A percentile compares a stretch with the other conserved stretches of the same genome.
Evolutionary conservation across 257 asterid species (phyloP).

Genomic region (Mitragyna speciosa): DNA sequence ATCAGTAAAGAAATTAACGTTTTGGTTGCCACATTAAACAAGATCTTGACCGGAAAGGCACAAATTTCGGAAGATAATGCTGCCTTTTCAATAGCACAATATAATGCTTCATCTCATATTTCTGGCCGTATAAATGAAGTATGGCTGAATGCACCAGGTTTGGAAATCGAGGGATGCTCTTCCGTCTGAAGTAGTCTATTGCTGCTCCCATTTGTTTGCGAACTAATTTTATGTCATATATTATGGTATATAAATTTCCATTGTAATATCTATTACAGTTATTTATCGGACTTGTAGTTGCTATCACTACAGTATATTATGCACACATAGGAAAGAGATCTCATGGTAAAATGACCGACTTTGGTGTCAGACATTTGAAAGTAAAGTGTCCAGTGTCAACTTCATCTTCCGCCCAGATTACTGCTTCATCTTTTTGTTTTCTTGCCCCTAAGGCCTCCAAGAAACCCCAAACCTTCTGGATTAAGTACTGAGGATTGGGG

Average conservation of each 20-base stretch:
- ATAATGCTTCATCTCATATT: conserved; percentile 19
- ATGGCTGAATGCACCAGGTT: conserved; percentile 18
- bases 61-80: background rate
- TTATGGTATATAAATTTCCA: background rate
- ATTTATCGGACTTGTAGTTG: background rate
- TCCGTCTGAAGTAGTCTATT: background rate
- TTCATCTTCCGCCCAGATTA: background rate
- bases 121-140: conserved; percentile 22
- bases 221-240: background rate
- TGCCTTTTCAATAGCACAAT: conserved; percentile 15
- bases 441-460: background rate
- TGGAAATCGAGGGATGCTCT: conserved; percentile 11
- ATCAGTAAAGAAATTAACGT: conserved; percentile 4
- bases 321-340: background rate
- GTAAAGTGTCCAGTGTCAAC: background rate
- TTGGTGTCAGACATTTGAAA: background rate
- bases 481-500: background rate
- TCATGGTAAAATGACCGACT: background rate
- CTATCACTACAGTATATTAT: background rate
- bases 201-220: background rate
- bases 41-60: background rate
- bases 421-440: background rate
- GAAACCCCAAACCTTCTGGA: background rate
- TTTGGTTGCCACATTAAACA: background rate
- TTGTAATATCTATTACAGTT: background rate